A percentile compares a stretch with the other conserved stretches of the same genome.
Evolutionary conservation across 148 eudicot species (phyloP).

Genomic region (Rhododendron henanense): DNA sequence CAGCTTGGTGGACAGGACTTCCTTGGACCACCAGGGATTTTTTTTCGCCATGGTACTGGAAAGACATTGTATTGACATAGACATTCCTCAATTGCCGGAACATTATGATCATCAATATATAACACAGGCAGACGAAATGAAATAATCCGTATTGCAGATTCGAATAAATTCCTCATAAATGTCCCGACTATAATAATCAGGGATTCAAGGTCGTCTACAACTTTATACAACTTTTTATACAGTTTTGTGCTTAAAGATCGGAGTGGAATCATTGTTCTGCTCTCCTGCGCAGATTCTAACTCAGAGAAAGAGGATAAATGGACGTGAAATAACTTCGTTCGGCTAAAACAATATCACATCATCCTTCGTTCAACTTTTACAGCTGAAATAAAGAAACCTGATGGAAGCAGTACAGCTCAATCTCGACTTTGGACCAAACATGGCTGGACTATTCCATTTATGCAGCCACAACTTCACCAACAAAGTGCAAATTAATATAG

Average conservation of each 20-base stretch:
- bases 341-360: too few relatives aligned
- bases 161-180: not conserved
- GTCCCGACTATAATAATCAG: not conserved
- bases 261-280: not conserved
- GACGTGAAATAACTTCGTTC: not conserved
- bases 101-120: not conserved
- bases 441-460: not conserved
- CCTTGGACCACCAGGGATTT: not conserved
- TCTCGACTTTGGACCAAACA: not conserved
- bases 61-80: too few relatives aligned
- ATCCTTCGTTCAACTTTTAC: not conserved
- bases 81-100: not conserved
- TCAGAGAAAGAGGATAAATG: not conserved
- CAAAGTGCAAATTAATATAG: not conserved
- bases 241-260: too few relatives aligned
- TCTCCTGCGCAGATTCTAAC: not conserved
- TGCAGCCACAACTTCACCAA: not conserved
- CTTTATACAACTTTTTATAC: too few relatives aligned
- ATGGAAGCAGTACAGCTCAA: not conserved
- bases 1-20: not conserved
- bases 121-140: not conserved
- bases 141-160: not conserved
- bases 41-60: not conserved
- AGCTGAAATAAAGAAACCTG: too few relatives aligned
- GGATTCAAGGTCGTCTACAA: too few relatives aligned